These are phyloP conservation scores for Tolypocladium tropicale DNA, from an alignment of 2,329 filamentous ascomycete genomes.

Conservation along the genomic window DNA sequence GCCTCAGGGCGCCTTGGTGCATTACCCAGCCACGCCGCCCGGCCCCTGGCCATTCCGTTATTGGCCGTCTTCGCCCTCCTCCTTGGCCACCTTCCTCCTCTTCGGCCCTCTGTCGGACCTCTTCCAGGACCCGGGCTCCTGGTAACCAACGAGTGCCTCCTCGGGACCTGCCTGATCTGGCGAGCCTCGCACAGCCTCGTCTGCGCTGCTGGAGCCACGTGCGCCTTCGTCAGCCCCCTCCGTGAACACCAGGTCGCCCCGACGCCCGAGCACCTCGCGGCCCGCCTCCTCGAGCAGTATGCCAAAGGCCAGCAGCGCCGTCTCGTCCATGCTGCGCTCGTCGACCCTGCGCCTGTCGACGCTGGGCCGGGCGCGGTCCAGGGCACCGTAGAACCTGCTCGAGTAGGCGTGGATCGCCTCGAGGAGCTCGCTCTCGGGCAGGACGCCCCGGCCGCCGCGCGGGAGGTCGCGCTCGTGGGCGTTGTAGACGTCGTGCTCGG, in stretches of 20 bases:
- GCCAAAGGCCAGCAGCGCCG: conserved; percentile 64
- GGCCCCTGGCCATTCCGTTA: background rate
- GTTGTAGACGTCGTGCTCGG: conserved; percentile 63
- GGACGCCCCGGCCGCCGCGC: conserved; percentile 29
- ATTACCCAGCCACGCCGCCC: background rate
- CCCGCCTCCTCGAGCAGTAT: conserved; percentile 65
- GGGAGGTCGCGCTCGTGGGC: conserved; percentile 47
- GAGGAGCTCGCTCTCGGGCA: conserved; percentile 61
- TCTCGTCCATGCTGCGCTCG: conserved; percentile 64
- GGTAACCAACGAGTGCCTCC: conserved; percentile 11
- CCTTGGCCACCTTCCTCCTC: conserved; percentile 18
- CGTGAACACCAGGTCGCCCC: conserved; percentile 62
- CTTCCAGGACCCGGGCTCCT: conserved; percentile 10
- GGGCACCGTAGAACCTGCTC: conserved; percentile 52
- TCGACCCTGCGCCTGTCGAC: conserved; percentile 22
- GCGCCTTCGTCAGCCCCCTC: conserved; percentile 34
- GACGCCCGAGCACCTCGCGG: conserved; percentile 48
- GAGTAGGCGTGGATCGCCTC: conserved; percentile 59
- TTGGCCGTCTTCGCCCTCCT: background rate
- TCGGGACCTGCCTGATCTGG: background rate
- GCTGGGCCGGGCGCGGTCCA: conserved; percentile 13
- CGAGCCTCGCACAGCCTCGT: conserved; percentile 6
- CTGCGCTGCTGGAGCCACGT: conserved; percentile 1
- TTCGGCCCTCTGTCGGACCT: conserved; percentile 15
- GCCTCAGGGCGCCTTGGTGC: background rate